Conservation (phyloP, 768 basidiomycete species). For the Russula lepida region DNA sequence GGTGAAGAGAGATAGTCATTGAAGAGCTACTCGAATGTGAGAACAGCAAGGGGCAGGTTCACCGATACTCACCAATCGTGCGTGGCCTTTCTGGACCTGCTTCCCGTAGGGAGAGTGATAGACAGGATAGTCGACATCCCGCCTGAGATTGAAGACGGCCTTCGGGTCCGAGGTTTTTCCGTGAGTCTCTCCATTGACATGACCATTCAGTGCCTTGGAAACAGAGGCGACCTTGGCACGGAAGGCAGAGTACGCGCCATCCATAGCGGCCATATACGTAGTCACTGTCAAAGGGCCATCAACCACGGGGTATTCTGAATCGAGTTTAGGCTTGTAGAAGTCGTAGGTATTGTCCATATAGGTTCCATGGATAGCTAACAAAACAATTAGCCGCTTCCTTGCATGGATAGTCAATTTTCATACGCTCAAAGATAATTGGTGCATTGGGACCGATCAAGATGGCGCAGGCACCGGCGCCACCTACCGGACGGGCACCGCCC, state of each 20-base stretch:
- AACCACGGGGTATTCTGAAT: slow-evolving; percentile 92
- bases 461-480: slow-evolving; percentile 93
- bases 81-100: slow-evolving; percentile 95
- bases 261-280: slow-evolving; percentile 90
- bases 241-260: slow-evolving; percentile 80
- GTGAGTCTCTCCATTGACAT: slow-evolving; percentile 25
- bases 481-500: slow-evolving; percentile 89
- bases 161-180: slow-evolving; percentile 34
- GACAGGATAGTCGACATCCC: slow-evolving; percentile 83
- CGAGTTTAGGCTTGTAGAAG: slow-evolving; percentile 97
- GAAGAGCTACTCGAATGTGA: slow-evolving; percentile 36
- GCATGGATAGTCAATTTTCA: slow-evolving; percentile 30
- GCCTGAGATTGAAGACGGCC: slow-evolving; percentile 47
- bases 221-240: slow-evolving; percentile 69
- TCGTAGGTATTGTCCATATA: slow-evolving; percentile 98
- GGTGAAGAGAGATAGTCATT: slow-evolving; percentile 89
- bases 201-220: slow-evolving; percentile 31
- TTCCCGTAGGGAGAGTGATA: slow-evolving; percentile 99
- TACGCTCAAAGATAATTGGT: slow-evolving; percentile 90
- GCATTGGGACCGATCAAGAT: slow-evolving; percentile 95
- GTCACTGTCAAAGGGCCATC: slow-evolving; percentile 96
- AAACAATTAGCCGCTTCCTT: slow-evolving; percentile 1
- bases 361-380: slow-evolving; percentile 82
- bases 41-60: slow-evolving; percentile 1
- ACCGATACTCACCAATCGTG: slow-evolving; percentile 51